Evolutionary conservation across 352 stramenopile genomes (phyloP).

Genomic region (Globisporangium paddicum): DNA sequence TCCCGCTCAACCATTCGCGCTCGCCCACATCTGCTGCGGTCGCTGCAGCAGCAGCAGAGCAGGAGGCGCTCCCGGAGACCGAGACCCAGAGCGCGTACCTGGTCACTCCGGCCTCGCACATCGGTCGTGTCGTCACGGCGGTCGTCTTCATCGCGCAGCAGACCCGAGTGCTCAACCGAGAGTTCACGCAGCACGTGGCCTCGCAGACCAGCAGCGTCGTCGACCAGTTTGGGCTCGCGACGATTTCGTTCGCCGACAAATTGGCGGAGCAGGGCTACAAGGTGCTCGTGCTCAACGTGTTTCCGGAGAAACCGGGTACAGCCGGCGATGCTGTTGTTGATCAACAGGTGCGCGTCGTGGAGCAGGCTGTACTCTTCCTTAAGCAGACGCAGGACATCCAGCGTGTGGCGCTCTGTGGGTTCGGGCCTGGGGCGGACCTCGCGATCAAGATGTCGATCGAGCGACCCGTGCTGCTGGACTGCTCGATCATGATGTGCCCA

Average conservation of each 20-base stretch:
- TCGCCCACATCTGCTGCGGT: constrained; percentile 1
- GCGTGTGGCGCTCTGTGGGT: constrained; percentile 60
- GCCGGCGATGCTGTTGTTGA: constrained; percentile 6
- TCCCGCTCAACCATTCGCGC: constrained; percentile 26
- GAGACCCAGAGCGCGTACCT: constrained; percentile 54
- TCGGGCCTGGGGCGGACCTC: constrained; percentile 64
- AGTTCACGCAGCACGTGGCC: constrained; percentile 16
- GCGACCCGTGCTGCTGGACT: constrained; percentile 37
- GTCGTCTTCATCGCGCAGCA: constrained; percentile 66
- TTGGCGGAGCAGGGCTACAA: constrained; percentile 87
- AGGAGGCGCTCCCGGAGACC: constrained; percentile 3
- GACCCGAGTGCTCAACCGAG: constrained; percentile 19
- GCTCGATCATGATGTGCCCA: constrained; percentile 66
- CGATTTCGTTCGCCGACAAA: constrained; percentile 79
- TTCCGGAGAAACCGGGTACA: constrained; percentile 14
- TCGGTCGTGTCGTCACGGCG: constrained; percentile 80
- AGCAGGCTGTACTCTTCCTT: constrained; percentile 52
- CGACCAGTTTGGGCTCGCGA: constrained; percentile 47
- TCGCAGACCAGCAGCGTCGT: constrained; percentile 7
- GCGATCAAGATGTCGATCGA: constrained; percentile 63
- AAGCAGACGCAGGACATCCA: constrained; percentile 71
- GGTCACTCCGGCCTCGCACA: constrained; percentile 64
- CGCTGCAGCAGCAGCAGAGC: background rate
- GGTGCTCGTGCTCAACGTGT: constrained; percentile 65
- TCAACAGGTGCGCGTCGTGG: constrained; percentile 27